Evolutionary conservation across 208 protist species (phyloP).

Genomic region (Herpetomonas tarakana): DNA sequence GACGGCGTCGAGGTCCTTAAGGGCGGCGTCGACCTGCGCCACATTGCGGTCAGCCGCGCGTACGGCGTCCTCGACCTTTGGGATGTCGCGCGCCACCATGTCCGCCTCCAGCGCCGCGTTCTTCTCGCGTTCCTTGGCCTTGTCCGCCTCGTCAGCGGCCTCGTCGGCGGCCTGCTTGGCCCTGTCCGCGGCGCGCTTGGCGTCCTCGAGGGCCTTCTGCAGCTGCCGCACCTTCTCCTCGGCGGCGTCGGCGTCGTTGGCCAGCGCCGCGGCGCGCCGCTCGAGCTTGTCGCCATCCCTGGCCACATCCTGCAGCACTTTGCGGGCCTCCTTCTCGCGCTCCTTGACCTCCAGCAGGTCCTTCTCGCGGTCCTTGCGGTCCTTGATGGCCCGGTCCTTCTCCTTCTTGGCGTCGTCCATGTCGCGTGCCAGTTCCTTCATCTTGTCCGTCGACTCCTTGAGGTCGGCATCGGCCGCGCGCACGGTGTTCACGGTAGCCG

Average conservation of each 20-base stretch:
- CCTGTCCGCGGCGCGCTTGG: constrained; percentile 68
- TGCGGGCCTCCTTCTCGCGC: constrained; percentile 75
- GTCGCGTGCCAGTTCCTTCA: constrained; percentile 75
- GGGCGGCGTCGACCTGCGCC: constrained; percentile 45
- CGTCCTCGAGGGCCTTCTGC: constrained; percentile 82
- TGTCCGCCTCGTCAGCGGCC: constrained; percentile 63
- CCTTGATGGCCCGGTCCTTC: constrained; percentile 67
- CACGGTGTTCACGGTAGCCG: constrained; percentile 50
- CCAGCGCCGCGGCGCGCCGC: constrained; percentile 50
- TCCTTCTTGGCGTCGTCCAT: constrained; percentile 80
- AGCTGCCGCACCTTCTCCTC: constrained; percentile 89
- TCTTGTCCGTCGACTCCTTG: constrained; percentile 75
- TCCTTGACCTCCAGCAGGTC: constrained; percentile 58
- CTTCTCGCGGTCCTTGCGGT: constrained; percentile 84
- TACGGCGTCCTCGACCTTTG: constrained; percentile 77
- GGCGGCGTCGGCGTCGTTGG: constrained; percentile 56
- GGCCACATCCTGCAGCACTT: constrained; percentile 64
- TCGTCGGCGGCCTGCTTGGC: constrained; percentile 66
- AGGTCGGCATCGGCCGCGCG: constrained; percentile 66
- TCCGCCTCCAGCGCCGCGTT: constrained; percentile 69
- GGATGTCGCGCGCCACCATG: constrained; percentile 61
- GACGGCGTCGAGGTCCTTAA: constrained; percentile 80
- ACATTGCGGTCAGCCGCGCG: constrained; percentile 71
- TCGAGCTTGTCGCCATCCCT: constrained; percentile 79
- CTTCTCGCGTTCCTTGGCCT: constrained; percentile 57